Evolutionary conservation across 2,329 filamentous ascomycete species (phyloP).

Genomic region (Phaeosphaeriaceae sp.): DNA sequence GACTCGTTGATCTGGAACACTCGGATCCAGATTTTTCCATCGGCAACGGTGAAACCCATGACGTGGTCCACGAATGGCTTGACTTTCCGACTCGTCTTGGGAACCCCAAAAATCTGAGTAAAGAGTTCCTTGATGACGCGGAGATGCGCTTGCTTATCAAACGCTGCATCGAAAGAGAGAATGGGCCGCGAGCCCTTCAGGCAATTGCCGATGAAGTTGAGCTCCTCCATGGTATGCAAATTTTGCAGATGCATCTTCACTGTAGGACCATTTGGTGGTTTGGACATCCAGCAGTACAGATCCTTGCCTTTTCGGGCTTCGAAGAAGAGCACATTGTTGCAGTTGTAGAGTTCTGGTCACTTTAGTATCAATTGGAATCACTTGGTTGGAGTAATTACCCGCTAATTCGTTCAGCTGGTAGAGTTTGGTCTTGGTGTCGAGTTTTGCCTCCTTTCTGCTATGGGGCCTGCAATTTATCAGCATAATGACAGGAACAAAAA

Average conservation of each 20-base stretch:
- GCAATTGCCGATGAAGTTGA: slow-evolving; percentile 96
- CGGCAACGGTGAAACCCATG: slow-evolving; percentile 87
- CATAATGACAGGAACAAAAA: background rate
- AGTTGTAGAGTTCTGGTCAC: slow-evolving; percentile 76
- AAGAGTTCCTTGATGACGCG: slow-evolving; percentile 88
- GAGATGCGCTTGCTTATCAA: slow-evolving; percentile 82
- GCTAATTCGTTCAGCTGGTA: slow-evolving; percentile 52
- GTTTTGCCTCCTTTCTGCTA: slow-evolving; percentile 91
- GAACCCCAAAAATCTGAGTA: slow-evolving; percentile 89
- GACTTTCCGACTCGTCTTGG: slow-evolving; percentile 82
- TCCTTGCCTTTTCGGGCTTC: slow-evolving; percentile 95
- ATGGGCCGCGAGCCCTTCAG: slow-evolving; percentile 91
- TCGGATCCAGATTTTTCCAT: slow-evolving; percentile 94
- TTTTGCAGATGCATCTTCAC: slow-evolving; percentile 82
- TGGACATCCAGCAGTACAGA: slow-evolving; percentile 91
- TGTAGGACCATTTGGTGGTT: slow-evolving; percentile 83
- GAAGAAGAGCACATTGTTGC: slow-evolving; percentile 94
- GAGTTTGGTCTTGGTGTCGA: slow-evolving; percentile 92
- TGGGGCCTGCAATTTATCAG: slow-evolving; percentile 65
- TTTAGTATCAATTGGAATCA: slow-evolving; percentile 10
- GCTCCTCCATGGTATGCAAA: slow-evolving; percentile 93
- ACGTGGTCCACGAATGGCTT: slow-evolving; percentile 98
- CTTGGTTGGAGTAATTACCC: slow-evolving; percentile 17
- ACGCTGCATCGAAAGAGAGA: slow-evolving; percentile 87
- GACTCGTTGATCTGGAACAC: slow-evolving; percentile 93